These are phyloP conservation scores for Phlebiopsis flavidoalba DNA, from an alignment of 768 basidiomycete species.

Conservation along the genomic window DNA sequence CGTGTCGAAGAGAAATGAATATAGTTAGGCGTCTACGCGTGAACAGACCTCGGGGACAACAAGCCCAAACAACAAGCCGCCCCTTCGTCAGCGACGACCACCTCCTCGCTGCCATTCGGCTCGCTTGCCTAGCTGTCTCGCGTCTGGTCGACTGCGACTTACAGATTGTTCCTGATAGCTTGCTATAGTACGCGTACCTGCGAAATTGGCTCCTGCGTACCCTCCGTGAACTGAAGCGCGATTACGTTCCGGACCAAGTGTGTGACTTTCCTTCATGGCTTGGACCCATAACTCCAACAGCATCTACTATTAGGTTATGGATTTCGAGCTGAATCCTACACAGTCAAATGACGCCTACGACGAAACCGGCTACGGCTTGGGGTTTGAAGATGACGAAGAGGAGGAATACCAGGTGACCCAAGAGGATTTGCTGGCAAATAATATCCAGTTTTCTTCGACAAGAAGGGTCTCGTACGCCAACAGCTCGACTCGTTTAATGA, in stretches of 20 bases:
- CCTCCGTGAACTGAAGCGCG: neutral
- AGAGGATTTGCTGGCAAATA: slow-evolving; percentile 92
- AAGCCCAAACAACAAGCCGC: slow-evolving; percentile 9
- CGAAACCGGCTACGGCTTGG: slow-evolving; percentile 46
- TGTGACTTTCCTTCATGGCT: neutral
- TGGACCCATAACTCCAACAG: neutral
- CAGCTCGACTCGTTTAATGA: slow-evolving; percentile 98
- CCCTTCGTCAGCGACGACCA: slow-evolving; percentile 13
- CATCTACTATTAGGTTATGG: slow-evolving; percentile 12
- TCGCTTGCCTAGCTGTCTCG: neutral
- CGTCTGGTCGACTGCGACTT: neutral
- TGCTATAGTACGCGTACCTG: too few relatives aligned
- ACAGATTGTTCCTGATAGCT: neutral
- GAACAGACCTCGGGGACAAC: slow-evolving; percentile 5
- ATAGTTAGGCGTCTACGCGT: neutral
- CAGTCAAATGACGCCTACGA: slow-evolving; percentile 37
- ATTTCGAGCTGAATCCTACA: slow-evolving; percentile 16
- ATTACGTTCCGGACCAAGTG: slow-evolving; percentile 1
- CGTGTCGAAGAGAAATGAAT: neutral
- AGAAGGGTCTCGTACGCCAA: slow-evolving; percentile 95
- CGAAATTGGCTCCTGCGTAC: too few relatives aligned
- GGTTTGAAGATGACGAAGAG: slow-evolving; percentile 52
- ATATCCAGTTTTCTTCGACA: slow-evolving; percentile 95
- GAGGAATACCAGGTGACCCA: slow-evolving; percentile 73
- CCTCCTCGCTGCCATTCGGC: slow-evolving; percentile 2